These are phyloP conservation scores for Serpula lacrymans DNA, from an alignment of 768 basidiomycete genomes.

Conservation along the genomic window DNA sequence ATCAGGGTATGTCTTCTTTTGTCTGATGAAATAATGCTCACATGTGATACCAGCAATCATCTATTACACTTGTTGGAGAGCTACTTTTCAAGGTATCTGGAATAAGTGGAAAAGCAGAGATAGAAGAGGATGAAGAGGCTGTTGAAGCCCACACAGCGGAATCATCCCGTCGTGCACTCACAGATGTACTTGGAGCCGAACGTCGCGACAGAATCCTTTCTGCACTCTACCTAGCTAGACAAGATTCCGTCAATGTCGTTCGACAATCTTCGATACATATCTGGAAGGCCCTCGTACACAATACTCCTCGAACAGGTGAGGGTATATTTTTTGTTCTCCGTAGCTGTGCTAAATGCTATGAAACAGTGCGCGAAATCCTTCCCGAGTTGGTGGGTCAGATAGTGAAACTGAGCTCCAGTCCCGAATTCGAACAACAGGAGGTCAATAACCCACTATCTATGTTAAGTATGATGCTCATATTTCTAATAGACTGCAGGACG, in stretches of 20 bases:
- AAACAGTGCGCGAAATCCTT: slow-evolving; percentile 81
- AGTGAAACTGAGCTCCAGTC: slow-evolving; percentile 71
- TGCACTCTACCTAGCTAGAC: slow-evolving; percentile 87
- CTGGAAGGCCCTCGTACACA: slow-evolving; percentile 97
- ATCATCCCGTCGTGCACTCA: slow-evolving; percentile 77
- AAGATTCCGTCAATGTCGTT: slow-evolving; percentile 87
- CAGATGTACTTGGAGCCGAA: slow-evolving; percentile 84
- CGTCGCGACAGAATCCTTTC: slow-evolving; percentile 89
- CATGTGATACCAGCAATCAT: slow-evolving; percentile 66
- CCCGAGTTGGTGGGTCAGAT: slow-evolving; percentile 80
- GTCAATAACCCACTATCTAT: slow-evolving; percentile 34
- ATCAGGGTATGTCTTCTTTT: slow-evolving; percentile 65
- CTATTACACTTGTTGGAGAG: slow-evolving; percentile 93
- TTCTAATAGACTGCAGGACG: slow-evolving; percentile 78
- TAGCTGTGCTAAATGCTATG: background rate
- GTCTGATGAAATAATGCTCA: slow-evolving; percentile 9
- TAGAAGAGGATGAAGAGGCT: slow-evolving; percentile 67
- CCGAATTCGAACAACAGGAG: slow-evolving; percentile 88
- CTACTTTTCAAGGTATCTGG: slow-evolving; percentile 95
- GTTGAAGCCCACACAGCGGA: slow-evolving; percentile 69
- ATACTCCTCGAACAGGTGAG: slow-evolving; percentile 85
- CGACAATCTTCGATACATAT: slow-evolving; percentile 91
- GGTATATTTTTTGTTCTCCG: slow-evolving; percentile 3
- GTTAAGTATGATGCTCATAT: slow-evolving; percentile 6
- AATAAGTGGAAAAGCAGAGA: slow-evolving; percentile 81